phyloP scores from a whole-genome alignment of 208 protist species.

The Endotrypanum monterogeii region DNA sequence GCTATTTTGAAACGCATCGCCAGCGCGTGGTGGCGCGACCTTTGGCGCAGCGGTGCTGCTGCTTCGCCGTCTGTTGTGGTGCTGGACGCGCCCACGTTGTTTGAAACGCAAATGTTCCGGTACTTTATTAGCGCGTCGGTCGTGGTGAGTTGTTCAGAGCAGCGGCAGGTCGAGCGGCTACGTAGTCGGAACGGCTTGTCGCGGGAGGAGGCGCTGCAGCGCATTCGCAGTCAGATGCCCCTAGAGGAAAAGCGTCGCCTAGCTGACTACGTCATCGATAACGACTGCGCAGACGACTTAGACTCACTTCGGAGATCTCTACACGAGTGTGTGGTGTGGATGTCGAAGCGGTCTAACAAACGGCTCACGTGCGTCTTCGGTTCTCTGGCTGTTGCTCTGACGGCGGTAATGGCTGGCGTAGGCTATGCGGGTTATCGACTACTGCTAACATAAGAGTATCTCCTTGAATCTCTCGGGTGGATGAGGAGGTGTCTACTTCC shows the following conservation, averaged over 20 bases:
- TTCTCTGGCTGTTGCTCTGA: slow-evolving; percentile 11
- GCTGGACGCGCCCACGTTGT: slow-evolving; percentile 88
- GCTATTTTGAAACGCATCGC: slow-evolving; percentile 57
- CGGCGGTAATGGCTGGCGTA: slow-evolving; percentile 11
- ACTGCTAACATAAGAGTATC: neutral
- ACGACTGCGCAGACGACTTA: slow-evolving; percentile 48
- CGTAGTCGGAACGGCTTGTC: slow-evolving; percentile 49
- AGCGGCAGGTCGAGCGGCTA: slow-evolving; percentile 68
- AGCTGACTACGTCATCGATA: slow-evolving; percentile 80
- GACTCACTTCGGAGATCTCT: slow-evolving; percentile 35
- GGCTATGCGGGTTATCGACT: slow-evolving; percentile 14
- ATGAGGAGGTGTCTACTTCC: neutral
- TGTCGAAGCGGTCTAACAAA: slow-evolving; percentile 45
- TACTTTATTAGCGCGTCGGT: slow-evolving; percentile 68
- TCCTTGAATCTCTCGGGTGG: neutral
- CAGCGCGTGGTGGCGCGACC: slow-evolving; percentile 56
- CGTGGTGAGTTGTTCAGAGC: slow-evolving; percentile 71
- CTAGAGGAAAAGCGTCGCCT: slow-evolving; percentile 58
- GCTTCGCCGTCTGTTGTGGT: slow-evolving; percentile 50
- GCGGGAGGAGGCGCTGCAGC: slow-evolving; percentile 49
- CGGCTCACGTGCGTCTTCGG: slow-evolving; percentile 40
- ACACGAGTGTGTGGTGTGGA: slow-evolving; percentile 61
- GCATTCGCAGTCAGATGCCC: slow-evolving; percentile 83
- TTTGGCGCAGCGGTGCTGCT: slow-evolving; percentile 24
- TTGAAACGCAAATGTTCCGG: slow-evolving; percentile 81